Evolutionary conservation across 139 green algal genomes (phyloP), one percentile per base, ranked within the genome.

Genomic region (Haematococcus lacustris): DNA sequence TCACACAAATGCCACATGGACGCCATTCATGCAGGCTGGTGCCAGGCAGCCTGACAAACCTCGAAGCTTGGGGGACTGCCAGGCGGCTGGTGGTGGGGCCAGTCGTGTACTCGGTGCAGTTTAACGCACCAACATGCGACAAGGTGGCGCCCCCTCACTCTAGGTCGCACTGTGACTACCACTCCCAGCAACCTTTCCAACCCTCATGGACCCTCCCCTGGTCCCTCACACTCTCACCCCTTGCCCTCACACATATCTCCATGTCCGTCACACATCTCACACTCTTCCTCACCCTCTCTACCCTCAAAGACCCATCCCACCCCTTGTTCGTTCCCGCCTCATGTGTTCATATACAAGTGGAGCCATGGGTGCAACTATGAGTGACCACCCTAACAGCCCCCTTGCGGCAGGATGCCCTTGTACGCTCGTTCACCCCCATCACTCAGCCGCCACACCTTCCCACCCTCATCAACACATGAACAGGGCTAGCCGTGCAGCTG

Each of bases 61-160:
- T 74, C 28, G 78, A 84, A 30, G 90, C 90, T 21, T 95, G 90
- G 90, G 66, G 70, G 64, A n/a, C 71, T 9, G 89, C 75, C 26
- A 41, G 70, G 7, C 51, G 91, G 60, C 84, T 96, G 64, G 62
- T 68, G 9, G 77, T 96, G 1, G 88, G 82, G 0, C 47, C 51
- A 1, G 38, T 80, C 62, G n/a, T 32, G n/a, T 35, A 66, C 17
- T 17, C 59, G n/a, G 17, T 38, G 17, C 25, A 7, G 25, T 32
- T 23, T 33, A 23, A 38, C 30, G 25, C 25, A 66, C n/a, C 7
- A 13, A 66, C 28, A 35, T 66, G 17, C 28, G 21, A 25, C 30
- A 35, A 25, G 7, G n/a, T 41, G 17, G 26, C 32, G 53, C 32
- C 53, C 53, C 53, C 9, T 37, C 26, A n/a, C 7, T 63, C 9